A percentile compares a stretch with the other conserved stretches of the same genome.
These are phyloP conservation scores for Sarocladium strictum DNA, from an alignment of 2,329 filamentous ascomycete species.

Conservation along the genomic window DNA sequence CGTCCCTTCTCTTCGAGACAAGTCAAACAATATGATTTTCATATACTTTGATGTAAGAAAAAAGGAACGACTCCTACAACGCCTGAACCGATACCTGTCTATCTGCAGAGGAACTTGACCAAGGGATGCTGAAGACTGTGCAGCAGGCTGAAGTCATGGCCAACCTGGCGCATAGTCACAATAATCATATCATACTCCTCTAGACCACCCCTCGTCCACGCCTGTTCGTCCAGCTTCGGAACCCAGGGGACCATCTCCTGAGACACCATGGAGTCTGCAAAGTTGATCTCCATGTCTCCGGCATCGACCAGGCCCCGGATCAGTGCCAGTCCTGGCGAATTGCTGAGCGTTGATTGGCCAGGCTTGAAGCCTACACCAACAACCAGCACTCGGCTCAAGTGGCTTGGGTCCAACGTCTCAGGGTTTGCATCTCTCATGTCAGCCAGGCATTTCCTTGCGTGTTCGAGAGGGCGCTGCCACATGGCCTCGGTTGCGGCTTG, in stretches of 20 bases:
- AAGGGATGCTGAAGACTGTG: neutral
- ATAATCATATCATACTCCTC: slow-evolving; percentile 1
- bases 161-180: slow-evolving; percentile 1
- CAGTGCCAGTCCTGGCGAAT: slow-evolving; percentile 39
- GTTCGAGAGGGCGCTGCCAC: slow-evolving; percentile 32
- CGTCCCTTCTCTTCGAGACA: too few relatives aligned
- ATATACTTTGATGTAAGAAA: too few relatives aligned
- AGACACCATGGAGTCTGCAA: neutral
- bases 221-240: neutral
- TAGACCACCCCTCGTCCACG: neutral
- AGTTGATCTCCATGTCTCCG: neutral
- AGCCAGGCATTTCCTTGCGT: slow-evolving; percentile 12
- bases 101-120: slow-evolving; percentile 1
- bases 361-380: slow-evolving; percentile 45
- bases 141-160: neutral
- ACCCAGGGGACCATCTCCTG: neutral
- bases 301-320: slow-evolving; percentile 13
- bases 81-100: neutral
- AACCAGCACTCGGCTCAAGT: slow-evolving; percentile 28
- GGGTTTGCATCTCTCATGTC: slow-evolving; percentile 8
- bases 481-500: slow-evolving; percentile 37
- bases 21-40: too few relatives aligned
- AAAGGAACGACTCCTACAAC: too few relatives aligned
- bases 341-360: slow-evolving; percentile 39
- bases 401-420: slow-evolving; percentile 8